These are phyloP conservation scores for Emergomyces orientalis DNA, from an alignment of 2,329 filamentous ascomycete species.

Conservation along the genomic window DNA sequence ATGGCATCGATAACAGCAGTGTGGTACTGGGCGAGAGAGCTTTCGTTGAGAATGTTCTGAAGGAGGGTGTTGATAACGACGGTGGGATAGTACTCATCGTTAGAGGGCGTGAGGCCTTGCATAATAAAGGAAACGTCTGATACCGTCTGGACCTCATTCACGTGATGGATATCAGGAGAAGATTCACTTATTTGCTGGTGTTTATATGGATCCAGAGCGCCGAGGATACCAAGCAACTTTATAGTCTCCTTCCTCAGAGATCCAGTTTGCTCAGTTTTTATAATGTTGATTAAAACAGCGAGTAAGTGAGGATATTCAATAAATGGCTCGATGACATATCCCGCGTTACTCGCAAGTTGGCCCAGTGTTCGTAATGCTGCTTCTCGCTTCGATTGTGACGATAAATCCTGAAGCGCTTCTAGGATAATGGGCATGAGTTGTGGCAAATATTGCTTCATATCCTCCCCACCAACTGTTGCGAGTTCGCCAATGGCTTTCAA, in stretches of 20 bases:
- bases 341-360: slow-evolving; percentile 88
- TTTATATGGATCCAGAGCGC: slow-evolving; percentile 90
- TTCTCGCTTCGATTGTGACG: slow-evolving; percentile 80
- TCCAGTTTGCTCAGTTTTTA: slow-evolving; percentile 82
- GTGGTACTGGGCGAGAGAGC: slow-evolving; percentile 81
- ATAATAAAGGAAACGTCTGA: slow-evolving; percentile 97
- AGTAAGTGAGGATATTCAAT: slow-evolving; percentile 89
- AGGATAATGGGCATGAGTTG: slow-evolving; percentile 92
- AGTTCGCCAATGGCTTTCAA: slow-evolving; percentile 90
- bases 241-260: slow-evolving; percentile 87
- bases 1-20: slow-evolving; percentile 93
- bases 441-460: slow-evolving; percentile 87
- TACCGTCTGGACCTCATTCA: slow-evolving; percentile 56
- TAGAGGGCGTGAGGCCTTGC: slow-evolving; percentile 90
- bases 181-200: slow-evolving; percentile 88
- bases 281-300: slow-evolving; percentile 85
- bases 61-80: slow-evolving; percentile 95
- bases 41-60: slow-evolving; percentile 75
- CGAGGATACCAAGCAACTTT: slow-evolving; percentile 89
- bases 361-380: slow-evolving; percentile 84
- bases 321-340: slow-evolving; percentile 95
- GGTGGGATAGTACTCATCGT: slow-evolving; percentile 96
- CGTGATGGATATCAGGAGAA: slow-evolving; percentile 68
- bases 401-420: slow-evolving; percentile 86
- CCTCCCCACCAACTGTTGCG: slow-evolving; percentile 83